A percentile compares a stretch with the other conserved stretches of the same genome.
These are phyloP conservation scores for Arabidopsis arenosa DNA, from an alignment of 345 rosid species.

Conservation along the genomic window DNA sequence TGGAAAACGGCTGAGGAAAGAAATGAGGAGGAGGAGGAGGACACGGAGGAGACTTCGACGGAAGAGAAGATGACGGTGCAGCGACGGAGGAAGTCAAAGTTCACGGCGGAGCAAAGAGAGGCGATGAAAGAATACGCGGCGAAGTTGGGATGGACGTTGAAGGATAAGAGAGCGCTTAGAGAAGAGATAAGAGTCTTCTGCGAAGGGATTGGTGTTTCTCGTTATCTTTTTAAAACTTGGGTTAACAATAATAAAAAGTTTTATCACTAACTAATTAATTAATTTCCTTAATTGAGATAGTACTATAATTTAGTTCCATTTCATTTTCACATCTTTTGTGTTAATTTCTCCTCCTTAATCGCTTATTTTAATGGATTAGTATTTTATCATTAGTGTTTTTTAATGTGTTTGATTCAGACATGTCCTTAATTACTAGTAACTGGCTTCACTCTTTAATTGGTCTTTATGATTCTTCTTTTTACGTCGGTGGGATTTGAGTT, in stretches of 20 bases:
- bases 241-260: slow-evolving; percentile 51
- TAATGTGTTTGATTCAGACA: slow-evolving; percentile 4
- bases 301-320: slow-evolving; percentile 20
- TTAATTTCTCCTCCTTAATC: neutral
- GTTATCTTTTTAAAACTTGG: slow-evolving; percentile 51
- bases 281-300: neutral
- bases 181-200: slow-evolving; percentile 50
- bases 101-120: slow-evolving; percentile 45
- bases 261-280: slow-evolving; percentile 27
- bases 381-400: slow-evolving; percentile 10
- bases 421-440: slow-evolving; percentile 6
- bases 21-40: slow-evolving; percentile 9
- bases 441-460: slow-evolving; percentile 9
- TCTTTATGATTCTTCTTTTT: slow-evolving; percentile 8
- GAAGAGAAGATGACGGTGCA: slow-evolving; percentile 31
- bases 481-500: slow-evolving; percentile 40
- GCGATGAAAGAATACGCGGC: slow-evolving; percentile 48
- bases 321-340: slow-evolving; percentile 2
- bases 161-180: slow-evolving; percentile 42
- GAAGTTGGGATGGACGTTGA: slow-evolving; percentile 51
- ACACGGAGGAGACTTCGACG: slow-evolving; percentile 41
- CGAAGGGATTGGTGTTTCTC: slow-evolving; percentile 50
- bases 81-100: slow-evolving; percentile 47
- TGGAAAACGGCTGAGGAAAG: slow-evolving; percentile 17
- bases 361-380: slow-evolving; percentile 8